These are phyloP conservation scores for Physaria fendleri DNA, from an alignment of 345 rosid species.

Conservation along the genomic window DNA sequence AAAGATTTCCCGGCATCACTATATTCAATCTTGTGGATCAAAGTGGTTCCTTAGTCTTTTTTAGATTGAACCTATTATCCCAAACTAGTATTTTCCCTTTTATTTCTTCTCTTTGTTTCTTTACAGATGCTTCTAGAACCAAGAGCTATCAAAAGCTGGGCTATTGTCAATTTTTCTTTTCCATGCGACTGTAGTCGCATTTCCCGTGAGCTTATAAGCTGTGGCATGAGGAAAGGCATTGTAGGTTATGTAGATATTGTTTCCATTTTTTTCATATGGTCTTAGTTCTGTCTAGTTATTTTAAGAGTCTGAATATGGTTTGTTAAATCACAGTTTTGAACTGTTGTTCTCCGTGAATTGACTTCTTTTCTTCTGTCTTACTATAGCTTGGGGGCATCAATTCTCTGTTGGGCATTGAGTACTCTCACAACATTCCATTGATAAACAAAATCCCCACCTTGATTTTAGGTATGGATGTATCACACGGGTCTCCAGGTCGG, in stretches of 20 bases:
- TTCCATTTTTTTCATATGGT: conserved; percentile 19
- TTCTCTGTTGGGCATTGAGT: conserved; percentile 70
- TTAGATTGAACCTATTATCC: not conserved
- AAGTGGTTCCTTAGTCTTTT: not conserved
- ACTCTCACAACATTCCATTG: conserved; percentile 41
- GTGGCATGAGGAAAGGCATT: conserved; percentile 79
- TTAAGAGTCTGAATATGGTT: not conserved
- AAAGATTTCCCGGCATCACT: not conserved
- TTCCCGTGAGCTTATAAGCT: conserved; percentile 64
- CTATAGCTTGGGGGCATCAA: conserved; percentile 90
- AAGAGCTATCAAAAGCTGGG: conserved; percentile 50
- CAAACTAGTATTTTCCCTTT: not conserved
- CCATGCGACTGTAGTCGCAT: conserved; percentile 67
- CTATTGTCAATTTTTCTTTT: conserved; percentile 81
- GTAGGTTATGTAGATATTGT: conserved; percentile 36
- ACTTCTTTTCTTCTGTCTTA: conserved; percentile 10
- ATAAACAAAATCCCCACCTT: conserved; percentile 66
- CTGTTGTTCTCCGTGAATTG: not conserved
- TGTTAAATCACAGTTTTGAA: conserved; percentile 28
- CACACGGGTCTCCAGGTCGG: conserved; percentile 85
- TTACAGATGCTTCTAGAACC: conserved; percentile 56
- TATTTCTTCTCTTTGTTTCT: not conserved
- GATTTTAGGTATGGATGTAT: conserved; percentile 97
- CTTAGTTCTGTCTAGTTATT: conserved; percentile 3
- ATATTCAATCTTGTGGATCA: not conserved